phyloP scores from a whole-genome alignment of 2,329 filamentous ascomycete genomes.

The Furcasterigmium furcatum region DNA sequence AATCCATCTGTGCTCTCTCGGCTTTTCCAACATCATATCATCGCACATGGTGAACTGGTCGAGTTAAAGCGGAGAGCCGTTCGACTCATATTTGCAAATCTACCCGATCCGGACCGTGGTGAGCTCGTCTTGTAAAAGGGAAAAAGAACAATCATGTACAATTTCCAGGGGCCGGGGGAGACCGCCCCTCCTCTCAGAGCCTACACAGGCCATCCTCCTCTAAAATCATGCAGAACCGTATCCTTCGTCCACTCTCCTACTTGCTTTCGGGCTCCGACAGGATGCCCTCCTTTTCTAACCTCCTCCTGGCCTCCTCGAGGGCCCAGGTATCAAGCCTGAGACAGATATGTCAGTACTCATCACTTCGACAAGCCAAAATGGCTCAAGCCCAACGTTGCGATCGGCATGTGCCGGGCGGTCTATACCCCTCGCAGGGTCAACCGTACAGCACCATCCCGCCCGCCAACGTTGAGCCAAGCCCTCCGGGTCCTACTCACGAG shows the following conservation, averaged over 20 bases:
- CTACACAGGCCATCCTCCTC: neutral
- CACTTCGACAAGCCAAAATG: neutral
- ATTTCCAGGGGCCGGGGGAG: slow-evolving; percentile 7
- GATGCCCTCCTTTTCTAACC: slow-evolving; percentile 94
- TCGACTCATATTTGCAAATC: slow-evolving; percentile 8
- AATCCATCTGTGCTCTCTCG: too few relatives aligned
- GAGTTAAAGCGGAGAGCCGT: too few relatives aligned
- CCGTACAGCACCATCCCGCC: neutral
- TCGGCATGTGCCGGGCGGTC: too few relatives aligned
- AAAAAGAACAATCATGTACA: slow-evolving; percentile 28
- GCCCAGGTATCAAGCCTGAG: slow-evolving; percentile 98
- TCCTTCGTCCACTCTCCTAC: slow-evolving; percentile 20
- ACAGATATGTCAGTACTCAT: neutral
- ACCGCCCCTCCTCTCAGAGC: neutral
- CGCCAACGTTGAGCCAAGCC: neutral
- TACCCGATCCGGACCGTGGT: slow-evolving; percentile 9
- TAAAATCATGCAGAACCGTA: slow-evolving; percentile 6
- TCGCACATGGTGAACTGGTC: too few relatives aligned
- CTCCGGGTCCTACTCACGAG: slow-evolving; percentile 64
- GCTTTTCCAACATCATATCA: too few relatives aligned
- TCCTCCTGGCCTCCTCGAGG: slow-evolving; percentile 89
- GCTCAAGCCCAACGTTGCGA: too few relatives aligned
- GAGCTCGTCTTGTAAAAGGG: slow-evolving; percentile 16
- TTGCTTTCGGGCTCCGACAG: slow-evolving; percentile 75
- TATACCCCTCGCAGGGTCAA: neutral